Base-by-base conservation (phyloP, 495 filamentous ascomycete genomes). In the Darksidea phi region DNA sequence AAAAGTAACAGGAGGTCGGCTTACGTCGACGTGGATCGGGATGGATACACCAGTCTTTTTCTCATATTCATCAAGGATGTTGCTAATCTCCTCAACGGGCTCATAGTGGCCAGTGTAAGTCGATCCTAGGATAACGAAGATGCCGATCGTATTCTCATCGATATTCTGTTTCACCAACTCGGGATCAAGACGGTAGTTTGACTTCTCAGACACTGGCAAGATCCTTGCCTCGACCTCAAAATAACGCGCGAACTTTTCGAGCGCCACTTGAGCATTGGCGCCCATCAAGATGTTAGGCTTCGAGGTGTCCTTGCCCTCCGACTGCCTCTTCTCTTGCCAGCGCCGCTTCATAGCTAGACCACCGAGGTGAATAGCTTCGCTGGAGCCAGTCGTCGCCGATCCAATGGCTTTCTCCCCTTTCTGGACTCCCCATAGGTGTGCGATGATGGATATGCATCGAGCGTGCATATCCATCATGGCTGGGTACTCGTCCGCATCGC, bases 51-150 rank as follows among this genome's bases (percentile, higher is more conserved):
- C 86, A 1, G 84, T 88, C 65, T 83, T 73, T 38, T 78, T 71
- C 70, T 91, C 75, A 38, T 79, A 87, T 54, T 84, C 79, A 64
- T 91, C 87, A 6, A 90, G 77, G 18, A 88, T 77, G 21, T 82
- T 76, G 10, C 80, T 80, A 5, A 90, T 77, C 67, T 87, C 80
- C 62, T 88, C 82, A 0, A 90, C 87, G 0, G 87, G 88, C 73
- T 91, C 87, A 59, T 83, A 90, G 59, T 90, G 87, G 0, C 88
- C 87, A 0, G 88, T 90, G 55, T 90, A 90, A 0, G 88, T 91
- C 53, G 78, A 83, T 12, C 88, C 88, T 25, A 90, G 61, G 48
- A 89, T 91, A 1, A 86, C 84, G 70, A 90, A 91, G 3, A 91
- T 73, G 5, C 88, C 88, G 63, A 90, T 90, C 0, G 88, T 90